Base-by-base conservation (phyloP, 177 flowering plant genomes). In the Tripterygium wilfordii region DNA sequence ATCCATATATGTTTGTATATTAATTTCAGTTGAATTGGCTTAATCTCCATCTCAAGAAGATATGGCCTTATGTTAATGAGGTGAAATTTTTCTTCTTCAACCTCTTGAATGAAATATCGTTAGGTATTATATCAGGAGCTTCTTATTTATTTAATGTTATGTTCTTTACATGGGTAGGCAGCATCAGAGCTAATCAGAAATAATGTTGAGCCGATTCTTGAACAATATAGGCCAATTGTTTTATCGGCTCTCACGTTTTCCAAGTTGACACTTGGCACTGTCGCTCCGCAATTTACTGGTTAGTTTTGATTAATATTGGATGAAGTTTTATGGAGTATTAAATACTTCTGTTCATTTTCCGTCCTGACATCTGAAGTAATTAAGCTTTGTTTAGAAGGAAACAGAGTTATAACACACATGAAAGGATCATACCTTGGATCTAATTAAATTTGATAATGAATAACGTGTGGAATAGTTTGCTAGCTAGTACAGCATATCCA, bases 281-380 rank as follows among this genome's bases (percentile, higher is more conserved):
- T 94, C 35, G 99, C 97, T 29, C 99, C 99, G 10, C 96, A 89
- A 30, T 89, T 94, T 56, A 94, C 97, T 65, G 99, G 99, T 94
- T 48, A 54, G 80, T 58, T 16, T 29, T 38, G 12, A 30, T 7
- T 30, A 6, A 7, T 30, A 6, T 30, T 30, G 33, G 7, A 7
- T 30, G 12, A 3, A 14, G n/a, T n/a, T n/a, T n/a, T n/a, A n/a
- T n/a, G n/a, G n/a, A n/a, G n/a, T n/a, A n/a, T n/a, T n/a, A n/a
- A n/a, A n/a, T n/a, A n/a, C n/a, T n/a, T n/a, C n/a, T n/a, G n/a
- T n/a, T n/a, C n/a, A n/a, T n/a, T n/a, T n/a, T n/a, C n/a, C n/a
- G n/a, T n/a, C n/a, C n/a, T n/a, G n/a, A n/a, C n/a, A n/a, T n/a
- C n/a, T n/a, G n/a, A n/a, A n/a, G n/a, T n/a, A n/a, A n/a, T n/a